These are phyloP conservation scores for Dactylellina drechsleri DNA, from an alignment of 2,329 filamentous ascomycete species.

Conservation along the genomic window DNA sequence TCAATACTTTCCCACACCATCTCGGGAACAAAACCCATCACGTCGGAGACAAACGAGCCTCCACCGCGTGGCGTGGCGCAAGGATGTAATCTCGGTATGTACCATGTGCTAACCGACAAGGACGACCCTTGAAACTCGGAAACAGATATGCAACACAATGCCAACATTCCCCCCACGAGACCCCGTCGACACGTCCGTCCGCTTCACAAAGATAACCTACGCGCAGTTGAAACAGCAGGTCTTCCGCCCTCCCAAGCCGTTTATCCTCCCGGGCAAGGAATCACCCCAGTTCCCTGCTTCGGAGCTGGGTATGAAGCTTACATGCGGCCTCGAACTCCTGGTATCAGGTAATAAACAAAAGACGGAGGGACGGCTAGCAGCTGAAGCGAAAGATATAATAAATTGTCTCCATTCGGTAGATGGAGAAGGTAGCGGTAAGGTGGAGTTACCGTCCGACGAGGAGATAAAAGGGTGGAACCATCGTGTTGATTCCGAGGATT, in stretches of 20 bases:
- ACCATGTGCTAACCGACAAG: constrained; percentile 22
- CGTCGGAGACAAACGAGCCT: constrained; percentile 1
- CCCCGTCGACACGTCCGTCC: constrained; percentile 79
- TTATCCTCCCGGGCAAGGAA: constrained; percentile 52
- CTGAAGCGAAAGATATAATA: constrained; percentile 44
- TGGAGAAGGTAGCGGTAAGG: constrained; percentile 10
- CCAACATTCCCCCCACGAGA: constrained; percentile 76
- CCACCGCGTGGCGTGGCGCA: constrained; percentile 37
- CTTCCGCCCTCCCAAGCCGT: constrained; percentile 71
- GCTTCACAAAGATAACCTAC: constrained; percentile 88
- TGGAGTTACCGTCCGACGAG: constrained; percentile 73
- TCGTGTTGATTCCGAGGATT: constrained; percentile 83
- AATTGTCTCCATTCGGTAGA: constrained; percentile 13
- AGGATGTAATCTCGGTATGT: constrained; percentile 22
- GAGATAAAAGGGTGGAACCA: constrained; percentile 78
- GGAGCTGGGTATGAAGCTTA: constrained; percentile 86
- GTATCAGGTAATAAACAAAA: constrained; percentile 73
- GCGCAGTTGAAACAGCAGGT: constrained; percentile 89
- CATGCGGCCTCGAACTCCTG: constrained; percentile 91
- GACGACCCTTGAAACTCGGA: constrained; percentile 64
- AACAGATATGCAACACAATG: constrained; percentile 56
- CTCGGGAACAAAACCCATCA: constrained; percentile 11
- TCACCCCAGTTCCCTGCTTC: constrained; percentile 39
- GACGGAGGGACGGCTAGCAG: constrained; percentile 54
- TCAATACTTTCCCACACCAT: constrained; percentile 31